Base-by-base conservation (phyloP, 2,329 filamentous ascomycete genomes). In the Alternaria triticina region DNA sequence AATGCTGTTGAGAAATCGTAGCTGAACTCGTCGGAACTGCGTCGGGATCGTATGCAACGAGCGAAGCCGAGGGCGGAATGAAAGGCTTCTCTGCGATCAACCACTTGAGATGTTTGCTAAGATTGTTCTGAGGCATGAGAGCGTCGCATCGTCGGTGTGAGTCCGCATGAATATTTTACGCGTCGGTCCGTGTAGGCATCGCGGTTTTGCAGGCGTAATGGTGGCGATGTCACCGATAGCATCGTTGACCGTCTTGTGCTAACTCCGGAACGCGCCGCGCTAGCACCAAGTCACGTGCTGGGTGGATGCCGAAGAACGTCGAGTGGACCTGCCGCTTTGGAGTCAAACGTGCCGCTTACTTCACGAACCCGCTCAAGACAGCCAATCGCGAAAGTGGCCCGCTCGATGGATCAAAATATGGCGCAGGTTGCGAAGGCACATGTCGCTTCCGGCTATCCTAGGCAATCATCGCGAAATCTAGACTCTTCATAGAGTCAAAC, bases 121-220 rank as follows among this genome's bases (percentile, higher is more conserved):
- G 75, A 67, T 86, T 86, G 74, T 85, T 80, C 69, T 74, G 70
- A 79, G 83, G 84, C 83, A 85, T 85, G 57, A 74, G 74, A 69
- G 69, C 64, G 70, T 70, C 65, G 70, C 77, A 77, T 76, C 54
- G 55, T 76, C 54, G 27, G 56, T 13, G n/a, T 51, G 6, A 49
- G 61, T 66, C 66, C 46, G 60, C 74, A 74, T 72, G 56, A 63
- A 65, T 66, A 57, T 54, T 70, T 58, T 63, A 69, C 69, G 68
- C 70, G 74, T 74, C 59, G 20, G 49, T 65, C 63, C 55, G 62
- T 66, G 69, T 60, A 47, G n/a, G 57, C 54, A 5, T 49, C 50
- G 25, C 46, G 47, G 49, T 61, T 52, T 62, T 51, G 62, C 52
- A 43, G 61, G 44, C 56, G 66, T 66, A 11, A 57, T 65, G 69